These are phyloP conservation scores for Cryptococcus hybrid DNA, from an alignment of 1,284 basidiomycete species.

Conservation along the genomic window DNA sequence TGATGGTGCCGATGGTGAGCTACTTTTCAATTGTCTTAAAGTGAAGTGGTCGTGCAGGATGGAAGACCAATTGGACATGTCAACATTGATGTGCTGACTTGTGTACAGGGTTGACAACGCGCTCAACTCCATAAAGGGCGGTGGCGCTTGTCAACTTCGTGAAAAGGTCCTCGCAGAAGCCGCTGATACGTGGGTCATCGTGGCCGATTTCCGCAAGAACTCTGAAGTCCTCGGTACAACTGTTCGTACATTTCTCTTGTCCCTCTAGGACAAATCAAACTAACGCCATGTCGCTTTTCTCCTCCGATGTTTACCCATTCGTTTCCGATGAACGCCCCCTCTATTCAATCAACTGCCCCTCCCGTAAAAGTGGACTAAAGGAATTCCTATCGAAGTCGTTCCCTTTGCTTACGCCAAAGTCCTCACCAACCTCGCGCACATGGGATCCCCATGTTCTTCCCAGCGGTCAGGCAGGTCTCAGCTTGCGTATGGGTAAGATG, in stretches of 20 bases:
- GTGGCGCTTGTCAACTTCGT: conserved; percentile 92
- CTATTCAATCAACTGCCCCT: background rate
- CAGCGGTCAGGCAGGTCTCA: conserved; percentile 56
- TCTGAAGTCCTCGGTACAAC: conserved; percentile 75
- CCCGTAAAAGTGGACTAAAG: conserved; percentile 68
- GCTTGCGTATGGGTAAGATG: conserved; percentile 69
- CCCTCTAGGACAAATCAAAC: background rate
- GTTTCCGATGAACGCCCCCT: conserved; percentile 57
- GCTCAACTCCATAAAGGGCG: conserved; percentile 96
- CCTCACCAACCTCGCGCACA: conserved; percentile 62
- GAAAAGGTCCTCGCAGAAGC: conserved; percentile 98
- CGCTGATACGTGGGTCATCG: conserved; percentile 90
- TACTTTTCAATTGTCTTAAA: background rate
- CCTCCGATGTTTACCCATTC: conserved; percentile 49
- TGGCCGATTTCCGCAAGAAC: conserved; percentile 96
- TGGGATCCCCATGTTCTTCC: conserved; percentile 42
- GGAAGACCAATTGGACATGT: background rate
- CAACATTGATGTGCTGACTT: background rate
- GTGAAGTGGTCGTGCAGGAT: background rate
- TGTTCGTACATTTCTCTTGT: conserved; percentile 54
- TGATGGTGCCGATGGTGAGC: conserved; percentile 92
- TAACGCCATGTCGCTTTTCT: background rate
- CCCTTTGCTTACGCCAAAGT: conserved; percentile 94
- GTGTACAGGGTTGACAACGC: conserved; percentile 70
- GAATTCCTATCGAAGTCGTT: conserved; percentile 93